Evolutionary conservation across 2,329 filamentous ascomycete species (phyloP), one percentile per base, ranked within the genome.

Genomic region (Curvularia spicifera): DNA sequence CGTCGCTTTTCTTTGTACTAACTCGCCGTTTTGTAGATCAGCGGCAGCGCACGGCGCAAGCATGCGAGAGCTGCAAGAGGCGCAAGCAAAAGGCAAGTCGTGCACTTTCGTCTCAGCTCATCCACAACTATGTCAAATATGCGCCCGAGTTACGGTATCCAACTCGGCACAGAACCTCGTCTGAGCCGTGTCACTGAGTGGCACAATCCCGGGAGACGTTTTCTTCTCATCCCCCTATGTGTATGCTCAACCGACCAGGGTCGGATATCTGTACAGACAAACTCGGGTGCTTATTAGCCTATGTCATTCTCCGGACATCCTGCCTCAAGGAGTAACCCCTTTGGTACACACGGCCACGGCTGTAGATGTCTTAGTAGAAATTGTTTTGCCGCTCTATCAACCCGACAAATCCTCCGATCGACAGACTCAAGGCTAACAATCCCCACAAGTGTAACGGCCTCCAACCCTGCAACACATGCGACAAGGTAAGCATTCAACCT

Each of bases 41-140:
- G 73, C 82, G 87, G 63, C 84, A 86, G 75, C 83, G 87, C 66
- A 89, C 83, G 51, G 84, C 84, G 26, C 83, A 86, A 65, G 87
- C 87, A 40, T 89, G 87, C 72, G 84, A 87, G 63, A 84, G 80
- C 61, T 89, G 87, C 78, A 89, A 87, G 76, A 81, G 82, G 59
- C 82, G 87, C 61, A 89, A 89, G 73, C 87, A 89, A 77, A 89
- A 89, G 81, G 87, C 87, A 70, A 80, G 83, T 67, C 31, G 28
- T 33, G 42, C 10, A 13, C 40, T 35, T 46, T 39, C 51, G 31
- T 24, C 42, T 3, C 24, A n/a, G 18, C 18, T 40, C 20, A 37
- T 57, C 47, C 39, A 46, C 12, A 4, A 33, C 22, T 22, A 39
- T 31, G 29, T 10, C 29, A 29, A 13, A 35, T 20, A 18, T 35